phyloP scores from a whole-genome alignment of 345 rosid species.

The Abelmoschus esculentus region DNA sequence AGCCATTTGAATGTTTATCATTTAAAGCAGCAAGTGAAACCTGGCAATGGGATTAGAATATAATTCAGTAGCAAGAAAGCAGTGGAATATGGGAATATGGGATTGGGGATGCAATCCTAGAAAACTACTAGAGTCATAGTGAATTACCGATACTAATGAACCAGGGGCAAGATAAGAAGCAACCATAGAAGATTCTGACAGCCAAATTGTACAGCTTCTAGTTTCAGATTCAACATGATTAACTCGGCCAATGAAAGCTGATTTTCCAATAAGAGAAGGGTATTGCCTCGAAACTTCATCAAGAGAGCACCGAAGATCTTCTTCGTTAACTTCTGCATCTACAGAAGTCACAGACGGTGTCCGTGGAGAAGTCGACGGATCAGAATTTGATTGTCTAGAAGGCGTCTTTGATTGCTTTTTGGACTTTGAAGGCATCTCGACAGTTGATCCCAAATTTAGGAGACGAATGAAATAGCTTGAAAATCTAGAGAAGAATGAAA shows the following conservation, averaged over 20 bases:
- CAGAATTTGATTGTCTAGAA: conserved; percentile 37
- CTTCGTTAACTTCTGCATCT: conserved; percentile 25
- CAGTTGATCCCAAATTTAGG: neutral
- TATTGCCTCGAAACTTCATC: conserved; percentile 46
- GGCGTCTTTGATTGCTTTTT: conserved; percentile 51
- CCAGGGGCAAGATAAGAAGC: conserved; percentile 59
- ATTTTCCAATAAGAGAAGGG: conserved; percentile 50
- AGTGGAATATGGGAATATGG: too few species aligned
- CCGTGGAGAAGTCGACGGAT: conserved; percentile 41
- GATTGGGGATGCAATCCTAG: neutral
- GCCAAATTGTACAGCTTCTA: conserved; percentile 65
- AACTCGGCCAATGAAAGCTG: conserved; percentile 46
- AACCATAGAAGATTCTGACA: conserved; percentile 72
- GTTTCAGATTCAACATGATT: conserved; percentile 33
- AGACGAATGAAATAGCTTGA: neutral
- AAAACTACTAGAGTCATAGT: neutral
- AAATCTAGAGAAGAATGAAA: neutral
- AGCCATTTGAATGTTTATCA: conserved; percentile 25
- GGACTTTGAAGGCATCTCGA: conserved; percentile 56
- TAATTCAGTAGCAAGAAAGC: neutral
- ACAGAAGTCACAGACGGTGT: conserved; percentile 30
- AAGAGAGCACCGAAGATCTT: conserved; percentile 24
- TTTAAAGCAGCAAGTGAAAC: conserved; percentile 57
- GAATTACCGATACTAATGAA: conserved; percentile 64
- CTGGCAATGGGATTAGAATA: conserved; percentile 30